These are phyloP conservation scores for Naematelia encephala DNA, from an alignment of 768 basidiomycete genomes.

Conservation along the genomic window DNA sequence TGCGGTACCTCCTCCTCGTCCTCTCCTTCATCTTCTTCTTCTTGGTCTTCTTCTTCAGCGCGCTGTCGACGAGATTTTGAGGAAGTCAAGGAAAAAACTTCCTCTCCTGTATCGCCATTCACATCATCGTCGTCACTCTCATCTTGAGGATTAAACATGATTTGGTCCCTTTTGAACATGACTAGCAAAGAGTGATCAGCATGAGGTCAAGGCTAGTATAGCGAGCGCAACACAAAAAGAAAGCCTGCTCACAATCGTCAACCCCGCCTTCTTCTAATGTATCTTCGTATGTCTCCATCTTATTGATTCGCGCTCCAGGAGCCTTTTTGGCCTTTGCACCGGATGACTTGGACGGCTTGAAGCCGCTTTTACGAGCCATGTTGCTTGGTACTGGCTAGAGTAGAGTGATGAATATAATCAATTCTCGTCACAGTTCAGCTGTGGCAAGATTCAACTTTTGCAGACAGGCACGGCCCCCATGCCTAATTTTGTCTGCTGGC, in stretches of 20 bases:
- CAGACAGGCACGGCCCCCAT: neutral
- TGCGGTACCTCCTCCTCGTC: slow-evolving; percentile 52
- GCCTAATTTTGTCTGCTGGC: too few species aligned
- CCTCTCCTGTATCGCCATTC: slow-evolving; percentile 63
- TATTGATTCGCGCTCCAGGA: slow-evolving; percentile 28
- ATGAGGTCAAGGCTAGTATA: neutral
- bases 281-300: slow-evolving; percentile 47
- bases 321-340: slow-evolving; percentile 8
- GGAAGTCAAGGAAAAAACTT: slow-evolving; percentile 65
- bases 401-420: too few species aligned
- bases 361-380: slow-evolving; percentile 10
- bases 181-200: slow-evolving; percentile 16
- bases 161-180: slow-evolving; percentile 61
- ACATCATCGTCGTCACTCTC: slow-evolving; percentile 49
- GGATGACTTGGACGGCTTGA: neutral
- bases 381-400: too few species aligned
- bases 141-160: slow-evolving; percentile 67
- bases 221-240: neutral
- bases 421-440: too few species aligned
- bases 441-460: neutral
- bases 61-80: slow-evolving; percentile 20
- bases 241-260: slow-evolving; percentile 41
- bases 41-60: slow-evolving; percentile 34
- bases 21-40: slow-evolving; percentile 54
- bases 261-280: slow-evolving; percentile 49